Percentiles rank a stretch among this genome's conserved stretches.
Evolutionary conservation across 495 filamentous ascomycete species (phyloP).

Genomic region (Copromyces sp.): DNA sequence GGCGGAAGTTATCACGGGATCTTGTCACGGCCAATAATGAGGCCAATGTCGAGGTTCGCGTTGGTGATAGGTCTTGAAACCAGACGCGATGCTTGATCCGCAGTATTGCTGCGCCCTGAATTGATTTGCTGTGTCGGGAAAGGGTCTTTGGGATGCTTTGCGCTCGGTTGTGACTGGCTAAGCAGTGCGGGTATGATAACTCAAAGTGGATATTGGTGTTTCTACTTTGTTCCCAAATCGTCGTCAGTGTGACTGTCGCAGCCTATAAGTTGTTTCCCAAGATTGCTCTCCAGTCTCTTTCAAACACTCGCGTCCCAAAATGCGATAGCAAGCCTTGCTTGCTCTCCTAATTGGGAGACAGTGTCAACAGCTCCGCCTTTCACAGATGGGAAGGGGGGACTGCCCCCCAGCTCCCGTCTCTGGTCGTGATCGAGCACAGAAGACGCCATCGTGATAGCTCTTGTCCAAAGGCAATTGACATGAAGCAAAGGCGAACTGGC

Average conservation of each 20-base stretch:
- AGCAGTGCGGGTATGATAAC: slow-evolving; percentile 8
- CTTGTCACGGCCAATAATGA: slow-evolving; percentile 34
- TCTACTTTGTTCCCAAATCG: slow-evolving; percentile 3
- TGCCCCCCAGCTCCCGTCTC: neutral
- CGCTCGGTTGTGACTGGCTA: slow-evolving; percentile 27
- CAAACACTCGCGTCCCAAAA: neutral
- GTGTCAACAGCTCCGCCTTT: neutral
- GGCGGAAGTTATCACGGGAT: slow-evolving; percentile 41
- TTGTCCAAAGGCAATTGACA: neutral
- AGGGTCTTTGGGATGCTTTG: slow-evolving; percentile 17
- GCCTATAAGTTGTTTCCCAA: slow-evolving; percentile 14
- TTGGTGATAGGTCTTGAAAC: slow-evolving; percentile 37
- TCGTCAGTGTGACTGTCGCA: slow-evolving; percentile 12
- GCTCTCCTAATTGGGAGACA: neutral
- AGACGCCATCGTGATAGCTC: neutral
- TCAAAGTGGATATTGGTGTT: slow-evolving; percentile 12
- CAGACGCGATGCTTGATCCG: slow-evolving; percentile 26
- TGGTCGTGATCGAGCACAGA: neutral
- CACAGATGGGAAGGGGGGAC: neutral
- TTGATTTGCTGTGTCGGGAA: slow-evolving; percentile 33
- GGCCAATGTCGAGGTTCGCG: slow-evolving; percentile 22
- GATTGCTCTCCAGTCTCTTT: slow-evolving; percentile 3
- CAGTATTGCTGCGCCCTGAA: slow-evolving; percentile 23
- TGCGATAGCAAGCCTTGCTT: neutral
- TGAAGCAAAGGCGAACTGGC: neutral